Percentiles rank a stretch among this genome's conserved stretches.
These are phyloP conservation scores for Sporisorium exsertum DNA, from an alignment of 1,284 basidiomycete genomes.

Conservation along the genomic window DNA sequence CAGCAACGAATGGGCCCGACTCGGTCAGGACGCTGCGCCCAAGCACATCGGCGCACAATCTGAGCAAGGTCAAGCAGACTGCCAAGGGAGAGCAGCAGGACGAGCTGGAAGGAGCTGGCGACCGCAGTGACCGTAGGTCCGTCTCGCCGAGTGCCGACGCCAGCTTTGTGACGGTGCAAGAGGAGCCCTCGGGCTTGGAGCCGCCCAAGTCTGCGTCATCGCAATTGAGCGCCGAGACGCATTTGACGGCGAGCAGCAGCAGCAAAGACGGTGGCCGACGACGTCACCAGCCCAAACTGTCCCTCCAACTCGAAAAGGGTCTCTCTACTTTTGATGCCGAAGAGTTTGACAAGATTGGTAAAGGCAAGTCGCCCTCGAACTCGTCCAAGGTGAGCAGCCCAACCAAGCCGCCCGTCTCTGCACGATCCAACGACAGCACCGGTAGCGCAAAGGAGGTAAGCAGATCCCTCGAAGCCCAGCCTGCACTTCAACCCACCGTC, in stretches of 20 bases:
- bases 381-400: slow-evolving; percentile 23
- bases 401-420: slow-evolving; percentile 30
- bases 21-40: slow-evolving; percentile 56
- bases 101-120: slow-evolving; percentile 8
- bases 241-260: slow-evolving; percentile 37
- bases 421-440: slow-evolving; percentile 28
- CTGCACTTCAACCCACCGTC: slow-evolving; percentile 12
- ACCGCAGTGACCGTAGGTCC: slow-evolving; percentile 29
- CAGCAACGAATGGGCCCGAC: slow-evolving; percentile 32
- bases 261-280: slow-evolving; percentile 27
- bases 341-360: slow-evolving; percentile 56
- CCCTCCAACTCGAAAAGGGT: slow-evolving; percentile 61
- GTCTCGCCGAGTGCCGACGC: slow-evolving; percentile 26
- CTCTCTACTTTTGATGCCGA: slow-evolving; percentile 57
- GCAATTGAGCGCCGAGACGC: slow-evolving; percentile 38
- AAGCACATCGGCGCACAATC: slow-evolving; percentile 55
- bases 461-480: slow-evolving; percentile 21
- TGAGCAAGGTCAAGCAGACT: slow-evolving; percentile 18
- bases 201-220: slow-evolving; percentile 47
- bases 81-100: slow-evolving; percentile 1
- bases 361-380: slow-evolving; percentile 31
- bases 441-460: slow-evolving; percentile 25
- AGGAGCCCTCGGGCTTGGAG: slow-evolving; percentile 22
- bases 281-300: slow-evolving; percentile 56
- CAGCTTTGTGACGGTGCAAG: slow-evolving; percentile 43